Conservation (phyloP, 202 grass and related monocot genomes). For the Carex arenaria region DNA sequence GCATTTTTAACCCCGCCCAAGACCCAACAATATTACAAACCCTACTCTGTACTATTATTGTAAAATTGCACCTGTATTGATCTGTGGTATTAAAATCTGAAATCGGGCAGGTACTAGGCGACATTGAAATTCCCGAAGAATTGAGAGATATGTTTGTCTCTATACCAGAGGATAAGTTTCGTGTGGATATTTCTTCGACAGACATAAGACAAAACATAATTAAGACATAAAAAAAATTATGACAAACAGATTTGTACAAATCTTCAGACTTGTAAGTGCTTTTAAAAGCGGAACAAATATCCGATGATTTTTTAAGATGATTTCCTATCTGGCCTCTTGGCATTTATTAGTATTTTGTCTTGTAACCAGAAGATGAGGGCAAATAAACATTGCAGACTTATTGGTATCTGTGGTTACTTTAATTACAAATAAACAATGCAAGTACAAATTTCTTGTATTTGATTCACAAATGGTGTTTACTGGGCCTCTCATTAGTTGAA, state of each 20-base stretch:
- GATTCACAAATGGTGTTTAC: neutral
- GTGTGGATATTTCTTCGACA: conserved; percentile 77
- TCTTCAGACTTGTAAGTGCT: neutral
- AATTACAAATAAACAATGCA: neutral
- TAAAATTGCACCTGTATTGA: conserved; percentile 13
- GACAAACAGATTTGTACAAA: neutral
- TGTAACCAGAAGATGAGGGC: neutral
- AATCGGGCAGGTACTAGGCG: conserved; percentile 56
- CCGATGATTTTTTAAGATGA: neutral
- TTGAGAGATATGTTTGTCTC: conserved; percentile 74
- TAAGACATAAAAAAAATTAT: neutral
- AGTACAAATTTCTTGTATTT: neutral
- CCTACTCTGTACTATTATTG: neutral
- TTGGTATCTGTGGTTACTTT: neutral
- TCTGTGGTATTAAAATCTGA: neutral
- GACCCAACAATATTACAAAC: neutral
- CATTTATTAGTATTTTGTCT: neutral
- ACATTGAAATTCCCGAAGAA: conserved; percentile 69
- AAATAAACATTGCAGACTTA: neutral
- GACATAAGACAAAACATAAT: conserved; percentile 53
- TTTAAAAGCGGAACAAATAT: neutral
- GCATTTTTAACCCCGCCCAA: neutral
- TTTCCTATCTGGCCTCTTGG: neutral
- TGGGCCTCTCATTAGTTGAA: conserved; percentile 12
- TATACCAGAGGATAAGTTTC: conserved; percentile 76